phyloP scores from a whole-genome alignment of 345 rosid genomes.

The Cardamine chenopodiifolia region DNA sequence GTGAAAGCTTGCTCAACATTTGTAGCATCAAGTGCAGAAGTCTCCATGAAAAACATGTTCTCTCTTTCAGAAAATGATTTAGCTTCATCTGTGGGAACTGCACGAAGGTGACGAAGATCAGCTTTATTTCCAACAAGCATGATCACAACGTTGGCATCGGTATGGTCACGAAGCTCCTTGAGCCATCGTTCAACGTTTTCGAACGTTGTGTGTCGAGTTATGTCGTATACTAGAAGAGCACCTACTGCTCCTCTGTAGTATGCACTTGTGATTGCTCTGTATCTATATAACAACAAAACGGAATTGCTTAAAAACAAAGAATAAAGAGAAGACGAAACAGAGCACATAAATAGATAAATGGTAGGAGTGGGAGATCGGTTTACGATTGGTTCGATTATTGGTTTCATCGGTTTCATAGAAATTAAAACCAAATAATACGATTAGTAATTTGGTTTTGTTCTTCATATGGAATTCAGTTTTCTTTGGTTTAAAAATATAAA shows the following conservation, averaged over 20 bases:
- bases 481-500: neutral
- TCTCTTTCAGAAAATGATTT: constrained; percentile 51
- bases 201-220: constrained; percentile 54
- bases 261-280: constrained; percentile 62
- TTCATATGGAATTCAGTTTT: neutral
- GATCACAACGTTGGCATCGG: constrained; percentile 56
- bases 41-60: constrained; percentile 57
- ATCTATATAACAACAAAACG: constrained; percentile 32
- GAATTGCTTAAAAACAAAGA: neutral
- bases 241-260: constrained; percentile 66
- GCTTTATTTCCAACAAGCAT: constrained; percentile 66
- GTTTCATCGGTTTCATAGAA: neutral
- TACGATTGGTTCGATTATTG: neutral
- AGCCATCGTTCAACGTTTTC: constrained; percentile 60
- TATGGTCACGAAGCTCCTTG: constrained; percentile 60
- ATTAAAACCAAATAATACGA: neutral
- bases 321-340: neutral
- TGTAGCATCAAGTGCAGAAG: constrained; percentile 58
- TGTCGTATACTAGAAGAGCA: constrained; percentile 57
- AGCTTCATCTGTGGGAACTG: constrained; percentile 52
- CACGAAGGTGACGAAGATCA: constrained; percentile 56
- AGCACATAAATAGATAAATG: neutral
- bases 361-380: neutral
- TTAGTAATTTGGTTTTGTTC: neutral
- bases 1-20: constrained; percentile 61